Evolutionary conservation across 169 alveolate genomes (phyloP), one percentile per base, ranked within the genome.

Genomic region (Plasmodium billcollinsi): DNA sequence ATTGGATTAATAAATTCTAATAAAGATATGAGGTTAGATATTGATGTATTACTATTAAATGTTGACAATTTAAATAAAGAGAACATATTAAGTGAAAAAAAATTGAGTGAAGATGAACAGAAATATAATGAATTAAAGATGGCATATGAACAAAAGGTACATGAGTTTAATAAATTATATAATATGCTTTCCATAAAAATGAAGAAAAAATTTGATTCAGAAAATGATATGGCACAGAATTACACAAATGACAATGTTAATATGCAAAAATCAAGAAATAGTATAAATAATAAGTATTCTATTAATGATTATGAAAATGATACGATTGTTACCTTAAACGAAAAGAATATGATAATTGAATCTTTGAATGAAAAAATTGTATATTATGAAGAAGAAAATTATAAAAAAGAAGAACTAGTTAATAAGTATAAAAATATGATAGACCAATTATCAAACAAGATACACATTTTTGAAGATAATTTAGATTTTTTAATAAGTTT

Each of bases 381-480:
- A 6, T 21, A 80, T 18, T 69, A 80, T 73, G 70, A 58, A 14
- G 24, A 67, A 20, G 90, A 80, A 18, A 80, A 69, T 26, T 3
- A 15, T 26, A 80, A 80, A 69, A 54, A 80, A 0, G 66, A 80
- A 43, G 83, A 80, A 80, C n/a, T 80, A 0, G 56, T 80, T 52
- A 39, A 80, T 56, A 83, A 66, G 12, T 80, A 80, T 52, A 80
- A 80, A 80, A 24, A 63, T 2, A 24, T 24, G 9, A 58, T 80
- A 12, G 67, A 80, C 26, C 15, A 80, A 29, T 20, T 80, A 18
- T 80, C 83, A 62, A 33, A 56, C 12, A 80, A 80, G 59, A 49
- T 80, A 15, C 80, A 69, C 54, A 69, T 80, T 54, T 80, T 80
- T 69, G 90, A 80, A 80, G 76, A 70, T 24, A 80, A 80, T 43